These are phyloP conservation scores for Starmerella tilneyi DNA, from an alignment of 805 yeast species.

Conservation along the genomic window DNA sequence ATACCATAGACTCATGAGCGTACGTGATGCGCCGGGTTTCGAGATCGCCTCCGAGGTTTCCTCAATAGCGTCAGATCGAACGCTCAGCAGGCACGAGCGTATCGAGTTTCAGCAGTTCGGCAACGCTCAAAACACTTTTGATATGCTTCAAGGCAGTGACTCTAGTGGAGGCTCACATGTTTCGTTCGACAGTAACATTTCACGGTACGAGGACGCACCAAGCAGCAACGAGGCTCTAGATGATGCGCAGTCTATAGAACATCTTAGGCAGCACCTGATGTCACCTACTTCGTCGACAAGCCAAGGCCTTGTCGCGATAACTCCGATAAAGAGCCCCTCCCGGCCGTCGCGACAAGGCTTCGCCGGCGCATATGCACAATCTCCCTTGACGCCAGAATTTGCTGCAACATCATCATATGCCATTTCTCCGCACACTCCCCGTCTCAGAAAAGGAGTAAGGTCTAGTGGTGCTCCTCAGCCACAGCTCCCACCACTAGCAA, in stretches of 20 bases:
- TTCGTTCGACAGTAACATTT: too few relatives aligned
- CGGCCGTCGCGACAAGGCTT: background rate
- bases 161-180: background rate
- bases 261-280: constrained; percentile 2
- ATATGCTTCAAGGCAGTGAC: constrained; percentile 6
- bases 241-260: constrained; percentile 3
- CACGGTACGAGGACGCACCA: background rate
- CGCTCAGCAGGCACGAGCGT: background rate
- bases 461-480: too few relatives aligned
- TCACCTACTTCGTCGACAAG: background rate
- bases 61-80: background rate
- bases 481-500: too few relatives aligned
- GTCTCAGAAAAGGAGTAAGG: background rate
- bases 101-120: constrained; percentile 2
- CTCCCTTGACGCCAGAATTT: too few relatives aligned
- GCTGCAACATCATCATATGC: too few relatives aligned
- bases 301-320: background rate
- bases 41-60: background rate
- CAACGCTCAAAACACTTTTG: background rate
- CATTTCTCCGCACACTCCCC: background rate
- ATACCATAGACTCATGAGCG: constrained; percentile 1
- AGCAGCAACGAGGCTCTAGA: background rate
- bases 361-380: background rate
- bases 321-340: background rate
- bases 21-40: background rate